Conservation (phyloP, 108 stramenopile species). For the Discostella stelligeroides region DNA sequence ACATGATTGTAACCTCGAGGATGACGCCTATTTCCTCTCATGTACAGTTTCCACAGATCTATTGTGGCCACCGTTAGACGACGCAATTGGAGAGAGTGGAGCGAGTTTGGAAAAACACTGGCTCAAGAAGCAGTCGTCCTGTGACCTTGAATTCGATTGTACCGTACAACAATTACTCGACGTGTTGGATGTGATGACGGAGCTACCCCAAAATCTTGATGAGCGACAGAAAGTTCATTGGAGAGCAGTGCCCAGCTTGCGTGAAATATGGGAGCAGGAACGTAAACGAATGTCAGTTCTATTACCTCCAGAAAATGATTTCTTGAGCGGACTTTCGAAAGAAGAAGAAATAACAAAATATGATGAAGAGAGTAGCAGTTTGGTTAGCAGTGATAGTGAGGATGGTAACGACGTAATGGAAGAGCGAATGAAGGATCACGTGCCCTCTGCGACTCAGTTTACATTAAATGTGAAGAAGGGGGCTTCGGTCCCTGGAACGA, state of each 20-base stretch:
- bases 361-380: too few species aligned
- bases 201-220: conserved; percentile 50
- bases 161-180: conserved; percentile 71
- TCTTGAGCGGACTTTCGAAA: conserved; percentile 52
- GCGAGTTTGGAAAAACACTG: conserved; percentile 20
- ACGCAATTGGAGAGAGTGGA: background rate
- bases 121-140: conserved; percentile 67
- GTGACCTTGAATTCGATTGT: conserved; percentile 82
- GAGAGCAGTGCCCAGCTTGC: conserved; percentile 87
- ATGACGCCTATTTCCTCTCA: conserved; percentile 26
- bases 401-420: conserved; percentile 15
- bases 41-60: conserved; percentile 26
- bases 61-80: conserved; percentile 38
- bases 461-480: conserved; percentile 76
- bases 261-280: conserved; percentile 88
- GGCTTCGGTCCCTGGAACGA: conserved; percentile 65
- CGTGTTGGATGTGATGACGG: conserved; percentile 64
- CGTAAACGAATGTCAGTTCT: conserved; percentile 70
- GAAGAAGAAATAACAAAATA: conserved; percentile 16
- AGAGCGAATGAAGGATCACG: background rate
- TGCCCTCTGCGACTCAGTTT: conserved; percentile 42
- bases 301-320: conserved; percentile 68
- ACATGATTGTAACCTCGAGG: background rate
- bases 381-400: conserved; percentile 10
- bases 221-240: conserved; percentile 77